These are phyloP conservation scores for Pseudocercospora pini-densiflorae DNA, from an alignment of 2,329 filamentous ascomycete species.

Conservation along the genomic window DNA sequence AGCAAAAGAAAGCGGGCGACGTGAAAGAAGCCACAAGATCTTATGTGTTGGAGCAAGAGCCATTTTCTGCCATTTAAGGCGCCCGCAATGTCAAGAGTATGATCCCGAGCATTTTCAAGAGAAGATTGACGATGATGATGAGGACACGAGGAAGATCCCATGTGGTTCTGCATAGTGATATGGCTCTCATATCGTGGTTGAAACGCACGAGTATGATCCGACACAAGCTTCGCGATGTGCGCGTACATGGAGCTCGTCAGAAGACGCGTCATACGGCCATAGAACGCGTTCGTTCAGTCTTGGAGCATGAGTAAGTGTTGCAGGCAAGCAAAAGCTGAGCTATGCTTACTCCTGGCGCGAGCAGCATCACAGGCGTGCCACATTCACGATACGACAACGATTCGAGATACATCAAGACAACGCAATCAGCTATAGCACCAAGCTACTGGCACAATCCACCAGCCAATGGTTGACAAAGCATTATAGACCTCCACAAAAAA, in stretches of 20 bases:
- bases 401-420: neutral
- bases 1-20: constrained; percentile 25
- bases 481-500: neutral
- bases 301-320: neutral
- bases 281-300: neutral
- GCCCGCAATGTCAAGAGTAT: constrained; percentile 14
- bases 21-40: constrained; percentile 37
- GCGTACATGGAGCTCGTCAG: neutral
- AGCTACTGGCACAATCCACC: neutral
- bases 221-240: no score
- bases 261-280: neutral
- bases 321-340: neutral
- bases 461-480: neutral
- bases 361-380: neutral
- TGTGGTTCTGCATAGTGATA: neutral
- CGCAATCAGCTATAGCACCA: neutral
- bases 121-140: neutral
- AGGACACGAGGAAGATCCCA: neutral
- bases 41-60: constrained; percentile 30
- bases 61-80: constrained; percentile 20
- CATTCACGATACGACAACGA: neutral
- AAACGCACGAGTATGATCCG: no score
- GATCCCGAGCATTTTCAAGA: constrained; percentile 19
- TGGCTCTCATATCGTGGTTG: neutral
- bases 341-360: neutral